Evolutionary conservation across 2,329 filamentous ascomycete species (phyloP).

Genomic region (Arthrobotrys iridis): DNA sequence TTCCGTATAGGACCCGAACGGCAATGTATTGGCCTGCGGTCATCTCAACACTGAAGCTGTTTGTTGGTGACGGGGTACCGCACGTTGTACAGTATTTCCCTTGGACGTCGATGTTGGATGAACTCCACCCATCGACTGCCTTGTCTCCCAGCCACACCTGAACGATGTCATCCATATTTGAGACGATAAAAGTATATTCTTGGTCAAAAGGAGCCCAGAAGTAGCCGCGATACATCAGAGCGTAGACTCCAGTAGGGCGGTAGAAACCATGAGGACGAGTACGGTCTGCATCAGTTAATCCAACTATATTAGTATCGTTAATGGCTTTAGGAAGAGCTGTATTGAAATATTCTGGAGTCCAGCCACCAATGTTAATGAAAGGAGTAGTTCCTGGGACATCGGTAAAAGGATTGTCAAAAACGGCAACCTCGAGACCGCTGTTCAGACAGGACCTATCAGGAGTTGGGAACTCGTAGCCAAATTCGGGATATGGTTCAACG

Average conservation of each 20-base stretch:
- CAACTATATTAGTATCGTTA: background rate
- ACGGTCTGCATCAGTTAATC: background rate
- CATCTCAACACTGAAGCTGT: background rate
- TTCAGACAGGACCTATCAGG: background rate
- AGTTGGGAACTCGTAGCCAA: background rate
- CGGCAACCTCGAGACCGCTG: background rate
- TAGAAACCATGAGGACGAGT: background rate
- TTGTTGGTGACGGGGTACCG: background rate
- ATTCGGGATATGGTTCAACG: background rate
- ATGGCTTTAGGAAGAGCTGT: background rate
- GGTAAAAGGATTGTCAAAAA: background rate
- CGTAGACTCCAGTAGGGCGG: background rate
- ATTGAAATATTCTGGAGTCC: background rate
- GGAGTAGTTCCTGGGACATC: too few species aligned
- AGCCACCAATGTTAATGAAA: background rate
- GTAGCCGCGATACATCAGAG: conserved; percentile 15
- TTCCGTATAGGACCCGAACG: background rate
- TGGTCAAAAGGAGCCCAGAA: background rate
- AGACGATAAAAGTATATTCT: background rate
- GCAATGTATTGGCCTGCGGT: background rate
- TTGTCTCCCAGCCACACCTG: conserved; percentile 7
- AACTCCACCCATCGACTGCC: background rate
- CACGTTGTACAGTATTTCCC: background rate
- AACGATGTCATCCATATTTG: background rate
- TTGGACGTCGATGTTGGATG: background rate